These are phyloP conservation scores for Pluteus cervinus DNA, from an alignment of 768 basidiomycete species.

Conservation along the genomic window DNA sequence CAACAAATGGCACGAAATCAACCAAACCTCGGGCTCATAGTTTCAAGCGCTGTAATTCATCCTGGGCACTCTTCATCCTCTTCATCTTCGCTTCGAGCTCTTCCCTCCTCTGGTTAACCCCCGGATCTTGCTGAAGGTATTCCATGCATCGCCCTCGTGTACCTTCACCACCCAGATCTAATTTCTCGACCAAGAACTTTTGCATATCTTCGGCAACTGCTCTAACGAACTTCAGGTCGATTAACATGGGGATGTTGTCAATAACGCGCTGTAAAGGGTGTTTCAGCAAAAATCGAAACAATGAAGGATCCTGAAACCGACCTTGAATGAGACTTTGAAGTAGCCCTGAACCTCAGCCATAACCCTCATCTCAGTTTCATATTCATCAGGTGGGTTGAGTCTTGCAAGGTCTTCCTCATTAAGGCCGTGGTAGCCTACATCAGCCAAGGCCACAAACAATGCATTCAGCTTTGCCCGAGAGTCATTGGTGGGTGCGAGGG, in stretches of 20 bases:
- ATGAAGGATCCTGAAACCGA: slow-evolving; percentile 6
- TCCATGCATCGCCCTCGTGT: not conserved
- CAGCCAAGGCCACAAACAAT: slow-evolving; percentile 20
- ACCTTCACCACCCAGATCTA: slow-evolving; percentile 2
- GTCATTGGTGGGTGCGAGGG: no score
- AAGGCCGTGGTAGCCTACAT: slow-evolving; percentile 20
- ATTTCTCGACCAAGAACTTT: slow-evolving; percentile 18
- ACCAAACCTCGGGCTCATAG: no score
- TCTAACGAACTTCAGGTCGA: slow-evolving; percentile 34
- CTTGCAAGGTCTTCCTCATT: slow-evolving; percentile 22
- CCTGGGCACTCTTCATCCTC: slow-evolving; percentile 3
- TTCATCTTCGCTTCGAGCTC: slow-evolving; percentile 1
- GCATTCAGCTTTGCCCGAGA: no score
- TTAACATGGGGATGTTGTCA: slow-evolving; percentile 38
- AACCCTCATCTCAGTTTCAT: slow-evolving; percentile 29
- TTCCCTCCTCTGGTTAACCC: slow-evolving; percentile 1
- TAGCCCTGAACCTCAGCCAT: slow-evolving; percentile 44
- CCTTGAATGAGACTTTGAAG: slow-evolving; percentile 43
- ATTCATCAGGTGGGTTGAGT: slow-evolving; percentile 16
- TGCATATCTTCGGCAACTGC: slow-evolving; percentile 26
- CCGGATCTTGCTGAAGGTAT: slow-evolving; percentile 1
- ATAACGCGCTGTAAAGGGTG: slow-evolving; percentile 33
- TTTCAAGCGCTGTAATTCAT: no score
- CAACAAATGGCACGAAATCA: no score
- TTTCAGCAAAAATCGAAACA: not conserved